Evolutionary conservation across 148 eudicot species (phyloP).

Genomic region (Rhododendron kiyosumense): DNA sequence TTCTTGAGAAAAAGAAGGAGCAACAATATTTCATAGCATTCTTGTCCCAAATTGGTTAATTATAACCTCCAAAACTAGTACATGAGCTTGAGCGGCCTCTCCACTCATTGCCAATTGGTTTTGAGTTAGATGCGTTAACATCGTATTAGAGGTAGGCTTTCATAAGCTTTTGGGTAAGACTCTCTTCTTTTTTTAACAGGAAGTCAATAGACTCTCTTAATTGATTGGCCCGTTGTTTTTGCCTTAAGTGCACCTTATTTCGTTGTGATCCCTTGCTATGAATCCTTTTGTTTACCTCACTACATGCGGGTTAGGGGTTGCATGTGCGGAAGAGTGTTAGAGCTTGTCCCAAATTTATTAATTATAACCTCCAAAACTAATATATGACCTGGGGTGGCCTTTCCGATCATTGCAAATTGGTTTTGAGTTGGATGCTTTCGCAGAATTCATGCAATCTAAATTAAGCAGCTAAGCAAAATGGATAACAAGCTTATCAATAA

Average conservation of each 20-base stretch:
- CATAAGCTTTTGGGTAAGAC: not conserved
- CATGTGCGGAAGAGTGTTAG: not conserved
- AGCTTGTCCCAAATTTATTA: not conserved
- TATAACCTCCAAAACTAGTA: not conserved
- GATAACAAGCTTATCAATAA: not conserved
- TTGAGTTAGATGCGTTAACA: not conserved
- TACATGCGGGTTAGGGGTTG: not conserved
- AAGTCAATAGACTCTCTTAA: not conserved
- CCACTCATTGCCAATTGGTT: not conserved
- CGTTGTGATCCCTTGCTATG: not conserved
- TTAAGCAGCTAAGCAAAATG: not conserved
- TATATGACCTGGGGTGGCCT: not conserved
- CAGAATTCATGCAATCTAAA: not conserved
- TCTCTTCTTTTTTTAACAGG: not conserved
- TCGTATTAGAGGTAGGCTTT: not conserved
- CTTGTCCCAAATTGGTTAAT: not conserved
- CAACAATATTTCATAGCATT: not conserved
- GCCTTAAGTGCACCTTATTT: not conserved
- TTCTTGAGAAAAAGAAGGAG: not conserved
- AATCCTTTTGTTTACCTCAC: not conserved
- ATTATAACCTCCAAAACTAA: not conserved
- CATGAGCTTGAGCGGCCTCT: not conserved
- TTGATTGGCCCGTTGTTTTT: not conserved
- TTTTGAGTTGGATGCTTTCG: too few relatives aligned
- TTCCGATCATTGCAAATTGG: too few relatives aligned